phyloP scores from a whole-genome alignment of 139 green algal genomes.

The Volvox reticuliferus region DNA sequence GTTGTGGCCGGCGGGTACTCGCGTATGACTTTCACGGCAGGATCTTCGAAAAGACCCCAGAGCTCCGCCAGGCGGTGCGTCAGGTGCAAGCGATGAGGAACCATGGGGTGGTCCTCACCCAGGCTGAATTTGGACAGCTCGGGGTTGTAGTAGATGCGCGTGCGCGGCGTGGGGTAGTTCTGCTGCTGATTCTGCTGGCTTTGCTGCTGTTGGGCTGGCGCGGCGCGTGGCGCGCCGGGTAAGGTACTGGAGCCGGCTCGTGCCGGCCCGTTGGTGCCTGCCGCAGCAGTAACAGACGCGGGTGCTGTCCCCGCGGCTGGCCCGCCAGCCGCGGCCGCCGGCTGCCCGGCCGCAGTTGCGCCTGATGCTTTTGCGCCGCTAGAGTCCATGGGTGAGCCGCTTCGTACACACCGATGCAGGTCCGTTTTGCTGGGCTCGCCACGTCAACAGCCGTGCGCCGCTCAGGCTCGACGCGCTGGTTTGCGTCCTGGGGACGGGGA shows the following conservation, averaged over 20 bases:
- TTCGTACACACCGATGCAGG: background rate
- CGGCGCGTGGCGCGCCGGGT: background rate
- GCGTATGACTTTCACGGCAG: slow-evolving; percentile 67
- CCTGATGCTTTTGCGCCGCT: background rate
- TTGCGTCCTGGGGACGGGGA: background rate
- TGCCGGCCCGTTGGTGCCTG: background rate
- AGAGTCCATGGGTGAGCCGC: background rate
- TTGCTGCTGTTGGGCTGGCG: background rate
- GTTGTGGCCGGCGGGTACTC: slow-evolving; percentile 23
- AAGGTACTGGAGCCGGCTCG: too few species aligned
- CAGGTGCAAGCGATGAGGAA: slow-evolving; percentile 91
- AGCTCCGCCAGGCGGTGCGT: slow-evolving; percentile 89
- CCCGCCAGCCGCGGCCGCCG: background rate
- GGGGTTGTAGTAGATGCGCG: slow-evolving; percentile 84
- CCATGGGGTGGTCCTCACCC: slow-evolving; percentile 85
- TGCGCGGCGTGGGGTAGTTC: background rate
- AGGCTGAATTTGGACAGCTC: slow-evolving; percentile 87
- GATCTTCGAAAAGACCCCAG: slow-evolving; percentile 82
- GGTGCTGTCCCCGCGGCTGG: background rate
- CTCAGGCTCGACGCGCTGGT: background rate
- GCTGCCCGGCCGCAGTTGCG: background rate
- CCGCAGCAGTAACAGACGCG: background rate
- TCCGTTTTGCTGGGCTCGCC: background rate
- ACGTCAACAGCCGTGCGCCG: too few species aligned
- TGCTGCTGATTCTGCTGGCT: background rate